Base-by-base conservation (phyloP, 202 grass and related monocot genomes). In the Setaria viridis region DNA sequence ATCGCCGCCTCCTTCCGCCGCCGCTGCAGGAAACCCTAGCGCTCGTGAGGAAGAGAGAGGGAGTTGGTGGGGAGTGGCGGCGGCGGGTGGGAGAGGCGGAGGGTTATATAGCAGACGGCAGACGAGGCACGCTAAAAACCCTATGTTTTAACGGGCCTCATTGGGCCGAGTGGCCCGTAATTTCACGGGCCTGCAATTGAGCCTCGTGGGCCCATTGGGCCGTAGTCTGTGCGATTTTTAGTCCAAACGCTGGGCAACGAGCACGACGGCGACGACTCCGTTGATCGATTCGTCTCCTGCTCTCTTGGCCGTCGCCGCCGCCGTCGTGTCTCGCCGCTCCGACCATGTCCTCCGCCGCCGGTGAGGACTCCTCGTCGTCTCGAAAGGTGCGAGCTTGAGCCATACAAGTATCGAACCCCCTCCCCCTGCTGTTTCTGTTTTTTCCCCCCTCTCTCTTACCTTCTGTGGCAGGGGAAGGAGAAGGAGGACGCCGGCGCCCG, bases 51-150 rank as follows among this genome's bases (percentile, higher is more conserved):
- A 58, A 80, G 37, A 39, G 46, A 1, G 42, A 80, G 5, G 39
- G 8, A 13, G 49, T 25, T 72, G 60, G 53, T 58, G 74, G 34
- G 67, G 67, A 82, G 29, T 75, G 46, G 66, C 81, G 84, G 85
- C 86, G 79, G n/a, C 0, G 58, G 32, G 39, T 11, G 12, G 16
- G 39, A 39, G 41, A 20, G 35, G 6, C 33, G 15, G 20, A 63
- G 12, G 56, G 1, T 81, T 95, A 89, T 95, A 95, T 84, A 88
- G 51, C 17, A 33, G 50, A 78, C n/a, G 13, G 7, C 17, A 33
- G 50, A 78, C n/a, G 6, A 5, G 4, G 11, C 7, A 59, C 32
- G 3, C 20, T 16, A 85, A 93, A 95, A 93, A 95, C 88, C 91
- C 93, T 91, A 93, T 0, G 2, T 20, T 53, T 19, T 33, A 65